phyloP scores from a whole-genome alignment of 176 grass and related monocot species.

The Ensete ventricosum region DNA sequence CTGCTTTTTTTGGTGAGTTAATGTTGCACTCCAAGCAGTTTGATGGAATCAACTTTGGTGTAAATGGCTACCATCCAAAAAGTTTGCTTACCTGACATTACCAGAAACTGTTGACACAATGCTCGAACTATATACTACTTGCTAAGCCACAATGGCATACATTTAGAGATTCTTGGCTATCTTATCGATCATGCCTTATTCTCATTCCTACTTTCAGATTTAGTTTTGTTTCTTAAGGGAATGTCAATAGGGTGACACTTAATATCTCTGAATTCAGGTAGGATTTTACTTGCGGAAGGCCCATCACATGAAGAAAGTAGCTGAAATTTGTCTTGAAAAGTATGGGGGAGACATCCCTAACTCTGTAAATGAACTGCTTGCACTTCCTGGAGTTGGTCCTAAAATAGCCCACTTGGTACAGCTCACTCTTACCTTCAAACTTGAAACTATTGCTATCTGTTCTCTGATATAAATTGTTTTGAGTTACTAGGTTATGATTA shows the following conservation, averaged over 20 bases:
- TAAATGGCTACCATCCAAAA: background rate
- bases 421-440: slow-evolving; percentile 1
- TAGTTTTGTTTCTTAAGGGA: background rate
- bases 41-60: background rate
- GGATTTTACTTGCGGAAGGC: slow-evolving; percentile 87
- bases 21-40: background rate
- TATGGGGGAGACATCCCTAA: slow-evolving; percentile 84
- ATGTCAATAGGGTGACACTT: background rate
- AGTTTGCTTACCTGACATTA: background rate
- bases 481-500: slow-evolving; percentile 65
- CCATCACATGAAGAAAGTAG: slow-evolving; percentile 72
- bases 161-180: background rate
- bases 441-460: background rate
- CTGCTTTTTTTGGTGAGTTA: background rate
- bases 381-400: slow-evolving; percentile 75
- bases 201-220: background rate
- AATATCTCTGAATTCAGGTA: slow-evolving; percentile 35
- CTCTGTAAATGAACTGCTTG: slow-evolving; percentile 62
- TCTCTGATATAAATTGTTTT: slow-evolving; percentile 9
- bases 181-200: background rate
- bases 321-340: slow-evolving; percentile 60
- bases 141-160: background rate
- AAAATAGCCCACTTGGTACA: slow-evolving; percentile 95
- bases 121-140: background rate
- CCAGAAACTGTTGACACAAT: background rate